Base-by-base conservation (phyloP, 192 early-diverging fungal species). In the Podila clonocystis region DNA sequence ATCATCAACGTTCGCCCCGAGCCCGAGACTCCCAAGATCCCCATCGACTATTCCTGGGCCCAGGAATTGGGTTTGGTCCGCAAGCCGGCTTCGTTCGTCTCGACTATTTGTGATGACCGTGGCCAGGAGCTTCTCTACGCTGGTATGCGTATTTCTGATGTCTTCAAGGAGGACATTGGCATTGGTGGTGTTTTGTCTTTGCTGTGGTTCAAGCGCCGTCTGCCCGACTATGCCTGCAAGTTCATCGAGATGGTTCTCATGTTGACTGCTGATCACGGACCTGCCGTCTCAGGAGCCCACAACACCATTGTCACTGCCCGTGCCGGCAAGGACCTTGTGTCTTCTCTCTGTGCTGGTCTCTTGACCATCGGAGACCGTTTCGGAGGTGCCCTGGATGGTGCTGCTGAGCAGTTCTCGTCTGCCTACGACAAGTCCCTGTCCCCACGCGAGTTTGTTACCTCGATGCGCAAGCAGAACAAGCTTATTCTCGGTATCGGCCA, bases 171-270 rank as follows among this genome's bases (percentile, higher is more conserved):
- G 82, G 92, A 97, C 74, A 97, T 99, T 85, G 97, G 97, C 82
- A 95, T 99, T 71, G 97, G 97, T 82, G 97, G 97, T 63, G 97
- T 99, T 31, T 86, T 99, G 66, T 95, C 93, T 50, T 91, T 99
- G 57, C 86, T 99, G 82, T 99, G 97, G 97, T 99, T 99, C 91
- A 98, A 98, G 91, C 92, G 97, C 57, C 93, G 97, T 62, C 86
- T 99, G 67, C 97, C 97, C 15, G 89, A 86, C 60, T 99, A 97
- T 84, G 97, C 97, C 19, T 91, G 93, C 86, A 94, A 93, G 89
- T 99, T 99, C 83, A 97, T 99, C 69, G 97, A 99, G 89, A 99
- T 99, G 97, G 96, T 98, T 24, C 90, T 99, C 48, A 99, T 99
- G 97, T 89, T 99, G 76, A 99, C 97, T 6, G 97, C 97, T 22